These are phyloP conservation scores for Hypoxylon crocopeplum DNA, from an alignment of 495 filamentous ascomycete species.

Conservation along the genomic window DNA sequence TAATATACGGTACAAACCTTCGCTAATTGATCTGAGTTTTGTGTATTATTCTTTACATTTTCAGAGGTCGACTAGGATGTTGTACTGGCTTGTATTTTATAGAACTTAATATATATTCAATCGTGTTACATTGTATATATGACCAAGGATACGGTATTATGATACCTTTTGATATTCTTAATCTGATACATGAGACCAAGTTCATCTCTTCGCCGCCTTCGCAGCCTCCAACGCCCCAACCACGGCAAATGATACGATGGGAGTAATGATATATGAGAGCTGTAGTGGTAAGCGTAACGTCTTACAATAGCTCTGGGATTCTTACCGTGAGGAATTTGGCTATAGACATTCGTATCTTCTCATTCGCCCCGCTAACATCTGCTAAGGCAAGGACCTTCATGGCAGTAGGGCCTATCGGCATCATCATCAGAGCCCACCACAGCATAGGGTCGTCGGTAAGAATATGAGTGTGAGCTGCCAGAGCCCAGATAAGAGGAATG, in stretches of 20 bases:
- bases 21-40: no score
- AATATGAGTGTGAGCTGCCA: constrained; percentile 65
- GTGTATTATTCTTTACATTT: no score
- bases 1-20: no score
- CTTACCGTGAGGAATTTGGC: constrained; percentile 72
- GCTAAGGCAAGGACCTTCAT: constrained; percentile 72
- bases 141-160: no score
- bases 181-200: neutral
- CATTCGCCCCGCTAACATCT: constrained; percentile 65
- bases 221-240: constrained; percentile 41
- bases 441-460: constrained; percentile 71
- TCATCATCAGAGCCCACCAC: constrained; percentile 80
- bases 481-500: constrained; percentile 65
- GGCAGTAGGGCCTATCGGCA: constrained; percentile 75
- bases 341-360: constrained; percentile 71
- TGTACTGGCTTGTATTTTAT: no score
- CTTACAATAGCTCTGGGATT: neutral
- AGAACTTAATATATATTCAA: no score
- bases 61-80: no score
- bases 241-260: constrained; percentile 45
- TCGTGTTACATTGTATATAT: no score
- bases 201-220: constrained; percentile 18
- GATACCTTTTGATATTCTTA: no score
- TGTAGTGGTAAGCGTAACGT: constrained; percentile 6
- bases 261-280: constrained; percentile 42